A percentile compares a stretch with the other conserved stretches of the same genome.
Evolutionary conservation across 148 eudicot genomes (phyloP).

Genomic region (Rhododendron vialii): DNA sequence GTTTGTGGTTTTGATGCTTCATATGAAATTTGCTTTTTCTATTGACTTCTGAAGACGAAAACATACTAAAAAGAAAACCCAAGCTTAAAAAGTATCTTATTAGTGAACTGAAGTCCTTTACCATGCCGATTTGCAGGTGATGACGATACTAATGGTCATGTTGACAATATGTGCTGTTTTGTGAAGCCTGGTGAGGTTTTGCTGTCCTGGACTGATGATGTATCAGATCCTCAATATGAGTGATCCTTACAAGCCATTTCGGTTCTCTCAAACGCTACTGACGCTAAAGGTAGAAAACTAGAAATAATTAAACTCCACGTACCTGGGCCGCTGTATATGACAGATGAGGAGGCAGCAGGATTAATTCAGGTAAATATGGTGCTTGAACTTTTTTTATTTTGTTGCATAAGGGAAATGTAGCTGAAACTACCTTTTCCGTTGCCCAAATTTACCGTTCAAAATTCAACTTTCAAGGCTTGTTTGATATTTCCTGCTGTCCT

Average conservation of each 20-base stretch:
- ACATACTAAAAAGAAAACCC: background rate
- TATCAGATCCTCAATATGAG: conserved; percentile 78
- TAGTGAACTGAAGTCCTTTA: background rate
- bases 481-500: background rate
- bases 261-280: conserved; percentile 58
- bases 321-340: conserved; percentile 84
- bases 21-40: background rate
- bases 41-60: background rate
- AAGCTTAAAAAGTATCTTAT: background rate
- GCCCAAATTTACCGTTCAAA: background rate
- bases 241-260: conserved; percentile 65
- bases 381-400: conserved; percentile 4
- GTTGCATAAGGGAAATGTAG: background rate
- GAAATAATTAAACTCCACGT: conserved; percentile 82
- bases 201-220: conserved; percentile 87
- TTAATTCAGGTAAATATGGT: conserved; percentile 47
- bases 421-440: background rate
- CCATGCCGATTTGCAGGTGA: conserved; percentile 51
- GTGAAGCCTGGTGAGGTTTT: conserved; percentile 79
- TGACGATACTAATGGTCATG: conserved; percentile 95
- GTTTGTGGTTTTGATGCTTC: background rate
- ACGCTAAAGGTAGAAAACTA: conserved; percentile 83
- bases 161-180: conserved; percentile 92
- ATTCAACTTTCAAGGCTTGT: background rate
- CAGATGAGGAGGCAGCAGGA: conserved; percentile 83